Evolutionary conservation across 805 yeast species (phyloP), one percentile per base, ranked within the genome.

Genomic region (Kazachstania bromeliacearum): DNA sequence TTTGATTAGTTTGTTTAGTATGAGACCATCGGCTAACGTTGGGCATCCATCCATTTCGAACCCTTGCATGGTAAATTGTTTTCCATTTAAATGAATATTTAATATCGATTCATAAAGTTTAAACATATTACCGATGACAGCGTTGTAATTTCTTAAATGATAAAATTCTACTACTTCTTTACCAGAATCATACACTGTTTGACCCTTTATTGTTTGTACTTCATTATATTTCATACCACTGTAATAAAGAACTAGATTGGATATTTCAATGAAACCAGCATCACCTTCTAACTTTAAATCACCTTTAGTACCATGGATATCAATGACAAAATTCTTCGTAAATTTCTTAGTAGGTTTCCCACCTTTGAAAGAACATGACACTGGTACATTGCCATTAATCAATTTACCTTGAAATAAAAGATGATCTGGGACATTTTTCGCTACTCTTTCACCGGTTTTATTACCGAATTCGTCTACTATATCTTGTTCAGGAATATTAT

Each of bases 291-390:
- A 34, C 34, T 47, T 45, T 21, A 48, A 23, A 33, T 47, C 51
- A 21, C 51, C 53, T 35, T 39, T 44, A 5, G 53, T 45, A 17
- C 50, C 51, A 37, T 48, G 50, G 7, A 43, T 42, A 38, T 45
- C 50, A 17, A 48, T 43, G 7, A 48, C 48, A 20, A 48, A 31
- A 36, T 47, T 48, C 31, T 48, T 46, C 24, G 48, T 43, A 24
- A 46, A 45, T 33, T 42, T 45, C 15, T 47, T 48, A 4, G 43
- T 45, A 0, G 51, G 50, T 13, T 41, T 47, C 4, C 51, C 50
- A 33, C 51, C 53, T 38, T 47, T 43, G 23, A 47, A 35, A 33
- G 44, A 43, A 35, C 48, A 45, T 3, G 50, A 47, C 3, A 47
- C 47, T 2, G 53, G 50, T 6, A 45, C 44, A 21, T 43, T 45